Conservation (phyloP, 495 filamentous ascomycete species). For the Lepraria neglecta region DNA sequence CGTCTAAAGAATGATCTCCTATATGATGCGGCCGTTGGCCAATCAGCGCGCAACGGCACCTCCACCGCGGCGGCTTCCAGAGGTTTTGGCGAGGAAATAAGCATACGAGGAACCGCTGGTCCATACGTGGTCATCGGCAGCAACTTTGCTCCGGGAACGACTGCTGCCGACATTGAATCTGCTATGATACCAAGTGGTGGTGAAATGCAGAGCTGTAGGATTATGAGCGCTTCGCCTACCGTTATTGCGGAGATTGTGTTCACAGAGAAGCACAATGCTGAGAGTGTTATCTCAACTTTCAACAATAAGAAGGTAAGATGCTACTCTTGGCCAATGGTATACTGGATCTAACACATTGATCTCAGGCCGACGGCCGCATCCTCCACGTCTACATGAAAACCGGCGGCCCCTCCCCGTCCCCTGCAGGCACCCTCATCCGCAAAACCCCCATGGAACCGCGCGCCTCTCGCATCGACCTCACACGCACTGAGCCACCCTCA, state of each 20-base stretch:
- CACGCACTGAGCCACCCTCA: slow-evolving; percentile 22
- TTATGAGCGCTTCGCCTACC: slow-evolving; percentile 63
- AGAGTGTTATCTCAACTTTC: slow-evolving; percentile 74
- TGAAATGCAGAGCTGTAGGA: slow-evolving; percentile 61
- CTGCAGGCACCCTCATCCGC: slow-evolving; percentile 32
- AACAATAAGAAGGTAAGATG: slow-evolving; percentile 72
- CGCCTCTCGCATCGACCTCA: slow-evolving; percentile 30
- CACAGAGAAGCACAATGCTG: slow-evolving; percentile 66
- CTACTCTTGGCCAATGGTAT: slow-evolving; percentile 1
- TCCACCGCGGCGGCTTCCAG: slow-evolving; percentile 27
- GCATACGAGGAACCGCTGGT: slow-evolving; percentile 72
- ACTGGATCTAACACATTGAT: not conserved
- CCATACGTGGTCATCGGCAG: slow-evolving; percentile 77
- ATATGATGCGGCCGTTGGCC: slow-evolving; percentile 32
- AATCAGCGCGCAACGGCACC: slow-evolving; percentile 28
- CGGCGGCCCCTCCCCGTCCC: slow-evolving; percentile 31
- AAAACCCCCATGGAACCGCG: slow-evolving; percentile 29
- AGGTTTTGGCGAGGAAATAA: slow-evolving; percentile 48
- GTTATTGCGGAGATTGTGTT: slow-evolving; percentile 86
- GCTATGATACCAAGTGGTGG: slow-evolving; percentile 70
- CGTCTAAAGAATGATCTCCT: slow-evolving; percentile 40
- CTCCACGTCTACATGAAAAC: slow-evolving; percentile 69
- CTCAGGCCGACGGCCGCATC: slow-evolving; percentile 76
- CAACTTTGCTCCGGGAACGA: slow-evolving; percentile 91
- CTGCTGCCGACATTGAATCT: slow-evolving; percentile 86